Evolutionary conservation across 148 eudicot genomes (phyloP).

Genomic region (Persicaria maculosa): DNA sequence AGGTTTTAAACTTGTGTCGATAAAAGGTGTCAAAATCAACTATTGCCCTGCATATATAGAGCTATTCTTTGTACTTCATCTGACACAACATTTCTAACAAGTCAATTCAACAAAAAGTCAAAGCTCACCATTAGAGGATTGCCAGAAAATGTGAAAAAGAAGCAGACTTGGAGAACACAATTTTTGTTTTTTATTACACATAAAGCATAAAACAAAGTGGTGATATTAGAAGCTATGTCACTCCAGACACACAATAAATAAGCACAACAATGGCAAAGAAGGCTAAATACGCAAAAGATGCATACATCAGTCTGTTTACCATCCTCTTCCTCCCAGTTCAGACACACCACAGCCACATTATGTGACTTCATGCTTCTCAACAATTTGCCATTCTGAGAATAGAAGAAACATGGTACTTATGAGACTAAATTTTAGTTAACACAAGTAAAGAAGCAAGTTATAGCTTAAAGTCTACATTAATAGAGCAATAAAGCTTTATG

Average conservation of each 20-base stretch:
- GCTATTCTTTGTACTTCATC: not conserved
- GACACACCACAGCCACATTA: slow-evolving; percentile 65
- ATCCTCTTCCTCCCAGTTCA: slow-evolving; percentile 82
- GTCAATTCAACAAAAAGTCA: not conserved
- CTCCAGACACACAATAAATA: not conserved
- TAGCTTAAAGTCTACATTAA: not conserved
- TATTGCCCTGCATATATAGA: no score
- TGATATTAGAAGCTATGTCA: not conserved
- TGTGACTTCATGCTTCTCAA: slow-evolving; percentile 75
- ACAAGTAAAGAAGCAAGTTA: not conserved
- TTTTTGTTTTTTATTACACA: not conserved
- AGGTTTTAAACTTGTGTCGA: not conserved
- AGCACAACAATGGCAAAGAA: slow-evolving; percentile 5
- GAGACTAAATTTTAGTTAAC: slow-evolving; percentile 2
- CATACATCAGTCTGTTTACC: slow-evolving; percentile 37
- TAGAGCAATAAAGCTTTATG: not conserved
- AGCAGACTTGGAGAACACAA: not conserved
- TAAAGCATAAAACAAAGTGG: not conserved
- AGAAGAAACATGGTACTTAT: not conserved
- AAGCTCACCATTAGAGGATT: not conserved
- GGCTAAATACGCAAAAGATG: slow-evolving; percentile 8
- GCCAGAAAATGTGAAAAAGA: slow-evolving; percentile 3
- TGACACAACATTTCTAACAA: not conserved
- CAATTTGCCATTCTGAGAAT: slow-evolving; percentile 76
- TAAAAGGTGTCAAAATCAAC: no score